Conservation (phyloP, 1,284 basidiomycete species). For the Moesziomyces globuligerus region DNA sequence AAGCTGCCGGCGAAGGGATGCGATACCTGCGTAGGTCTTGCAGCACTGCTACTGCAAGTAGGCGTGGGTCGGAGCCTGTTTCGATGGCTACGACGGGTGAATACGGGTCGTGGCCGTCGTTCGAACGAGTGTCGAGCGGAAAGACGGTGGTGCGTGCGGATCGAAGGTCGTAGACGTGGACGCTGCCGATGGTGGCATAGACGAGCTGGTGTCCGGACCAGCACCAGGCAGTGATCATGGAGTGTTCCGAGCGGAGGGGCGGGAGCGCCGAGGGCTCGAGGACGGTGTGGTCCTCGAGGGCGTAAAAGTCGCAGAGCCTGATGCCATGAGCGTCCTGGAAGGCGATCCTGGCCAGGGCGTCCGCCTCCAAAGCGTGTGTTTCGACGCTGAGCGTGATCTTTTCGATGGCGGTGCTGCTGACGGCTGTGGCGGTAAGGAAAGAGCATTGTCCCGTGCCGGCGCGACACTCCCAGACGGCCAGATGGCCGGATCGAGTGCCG, state of each 20-base stretch:
- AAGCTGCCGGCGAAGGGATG: not conserved
- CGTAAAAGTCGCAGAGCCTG: slow-evolving; percentile 11
- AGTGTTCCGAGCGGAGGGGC: slow-evolving; percentile 8
- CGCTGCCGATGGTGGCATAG: slow-evolving; percentile 21
- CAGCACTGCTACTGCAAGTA: slow-evolving; percentile 5
- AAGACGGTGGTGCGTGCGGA: not conserved
- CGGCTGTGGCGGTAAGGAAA: slow-evolving; percentile 15
- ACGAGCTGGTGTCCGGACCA: slow-evolving; percentile 27
- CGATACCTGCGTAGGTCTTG: slow-evolving; percentile 35
- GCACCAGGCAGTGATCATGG: slow-evolving; percentile 20
- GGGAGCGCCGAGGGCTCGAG: slow-evolving; percentile 3
- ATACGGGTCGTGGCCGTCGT: slow-evolving; percentile 19
- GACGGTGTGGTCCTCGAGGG: not conserved
- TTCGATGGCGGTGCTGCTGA: slow-evolving; percentile 28
- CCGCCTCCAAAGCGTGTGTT: not conserved
- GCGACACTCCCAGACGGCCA: slow-evolving; percentile 27
- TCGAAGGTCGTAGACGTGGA: slow-evolving; percentile 11
- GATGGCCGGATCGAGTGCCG: slow-evolving; percentile 34
- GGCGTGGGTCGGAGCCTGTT: not conserved
- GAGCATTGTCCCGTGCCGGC: slow-evolving; percentile 17
- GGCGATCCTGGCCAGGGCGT: slow-evolving; percentile 16
- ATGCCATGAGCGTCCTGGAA: slow-evolving; percentile 26
- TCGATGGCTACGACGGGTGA: slow-evolving; percentile 18
- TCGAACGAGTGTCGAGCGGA: slow-evolving; percentile 2
- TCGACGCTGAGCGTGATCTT: slow-evolving; percentile 10